A percentile compares a stretch with the other conserved stretches of the same genome.
Conservation (phyloP, 31 red algal species). For the Odonthalia washingtoniensis region DNA sequence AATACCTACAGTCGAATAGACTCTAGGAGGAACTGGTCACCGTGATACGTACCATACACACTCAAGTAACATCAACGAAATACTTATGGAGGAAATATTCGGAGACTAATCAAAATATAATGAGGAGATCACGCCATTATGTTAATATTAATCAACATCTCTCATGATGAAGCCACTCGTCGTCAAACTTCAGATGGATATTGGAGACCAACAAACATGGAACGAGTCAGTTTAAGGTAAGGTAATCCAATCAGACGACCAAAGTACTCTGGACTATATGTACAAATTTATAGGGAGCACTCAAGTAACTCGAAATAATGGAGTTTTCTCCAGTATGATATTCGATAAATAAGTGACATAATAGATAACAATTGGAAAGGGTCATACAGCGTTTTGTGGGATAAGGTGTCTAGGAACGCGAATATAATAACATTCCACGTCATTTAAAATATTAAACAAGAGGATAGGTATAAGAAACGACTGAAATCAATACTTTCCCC, state of each 20-base stretch:
- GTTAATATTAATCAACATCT: not conserved
- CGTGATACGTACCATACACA: not conserved
- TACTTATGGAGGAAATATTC: not conserved
- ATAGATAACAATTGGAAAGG: not conserved
- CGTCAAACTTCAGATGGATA: not conserved
- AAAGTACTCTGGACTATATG: not conserved
- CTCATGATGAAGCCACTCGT: not conserved
- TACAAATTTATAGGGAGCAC: not conserved
- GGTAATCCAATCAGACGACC: not conserved
- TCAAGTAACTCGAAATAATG: not conserved
- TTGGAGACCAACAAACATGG: not conserved
- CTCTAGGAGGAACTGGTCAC: not conserved
- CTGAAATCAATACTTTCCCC: conserved; percentile 1
- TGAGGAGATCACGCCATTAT: not conserved
- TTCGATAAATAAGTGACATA: not conserved
- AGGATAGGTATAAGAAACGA: conserved; percentile 1
- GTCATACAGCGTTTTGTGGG: not conserved
- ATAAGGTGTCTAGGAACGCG: not conserved
- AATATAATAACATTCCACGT: conserved; percentile 5
- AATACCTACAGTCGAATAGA: not conserved
- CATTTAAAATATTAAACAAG: conserved; percentile 1
- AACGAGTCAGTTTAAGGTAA: not conserved
- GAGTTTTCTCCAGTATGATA: not conserved
- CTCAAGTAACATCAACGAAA: not conserved
- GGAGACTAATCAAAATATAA: not conserved